Conservation (phyloP, 176 grass and related monocot species). For the Rhynchospora tenuis region DNA sequence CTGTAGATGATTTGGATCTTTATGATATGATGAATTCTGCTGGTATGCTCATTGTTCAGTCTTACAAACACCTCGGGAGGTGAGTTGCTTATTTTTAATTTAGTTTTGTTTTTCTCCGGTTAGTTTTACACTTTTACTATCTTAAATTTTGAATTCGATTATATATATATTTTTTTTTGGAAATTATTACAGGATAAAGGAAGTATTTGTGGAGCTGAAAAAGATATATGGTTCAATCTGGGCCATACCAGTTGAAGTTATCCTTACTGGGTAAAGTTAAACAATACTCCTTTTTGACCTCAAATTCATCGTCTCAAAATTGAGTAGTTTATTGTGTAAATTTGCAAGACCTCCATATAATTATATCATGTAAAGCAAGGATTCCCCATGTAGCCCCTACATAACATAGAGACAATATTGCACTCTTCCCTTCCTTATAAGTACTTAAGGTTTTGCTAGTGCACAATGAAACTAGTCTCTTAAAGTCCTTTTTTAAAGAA, state of each 20-base stretch:
- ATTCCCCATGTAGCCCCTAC: background rate
- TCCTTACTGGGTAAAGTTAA: slow-evolving; percentile 3
- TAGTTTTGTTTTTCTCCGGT: background rate
- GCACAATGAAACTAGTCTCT: background rate
- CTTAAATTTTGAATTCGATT: background rate
- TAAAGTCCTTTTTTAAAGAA: background rate
- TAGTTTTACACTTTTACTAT: background rate
- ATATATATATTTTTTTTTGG: background rate
- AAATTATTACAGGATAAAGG: slow-evolving; percentile 6
- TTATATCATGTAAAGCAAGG: background rate
- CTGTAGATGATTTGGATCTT: slow-evolving; percentile 24
- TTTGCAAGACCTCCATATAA: background rate
- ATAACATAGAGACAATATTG: too few species aligned
- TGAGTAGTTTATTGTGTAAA: background rate
- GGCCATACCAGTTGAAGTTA: slow-evolving; percentile 22
- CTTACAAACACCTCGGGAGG: slow-evolving; percentile 33
- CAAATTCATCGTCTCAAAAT: background rate
- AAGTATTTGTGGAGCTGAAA: slow-evolving; percentile 18
- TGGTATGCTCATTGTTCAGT: slow-evolving; percentile 39
- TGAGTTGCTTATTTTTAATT: slow-evolving; percentile 10
- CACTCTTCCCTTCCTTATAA: too few species aligned
- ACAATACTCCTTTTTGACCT: background rate
- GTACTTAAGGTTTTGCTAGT: background rate
- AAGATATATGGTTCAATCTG: slow-evolving; percentile 22
- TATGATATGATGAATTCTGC: slow-evolving; percentile 32